These are phyloP conservation scores for Xylaria venustula DNA, from an alignment of 495 filamentous ascomycete genomes.

Conservation along the genomic window DNA sequence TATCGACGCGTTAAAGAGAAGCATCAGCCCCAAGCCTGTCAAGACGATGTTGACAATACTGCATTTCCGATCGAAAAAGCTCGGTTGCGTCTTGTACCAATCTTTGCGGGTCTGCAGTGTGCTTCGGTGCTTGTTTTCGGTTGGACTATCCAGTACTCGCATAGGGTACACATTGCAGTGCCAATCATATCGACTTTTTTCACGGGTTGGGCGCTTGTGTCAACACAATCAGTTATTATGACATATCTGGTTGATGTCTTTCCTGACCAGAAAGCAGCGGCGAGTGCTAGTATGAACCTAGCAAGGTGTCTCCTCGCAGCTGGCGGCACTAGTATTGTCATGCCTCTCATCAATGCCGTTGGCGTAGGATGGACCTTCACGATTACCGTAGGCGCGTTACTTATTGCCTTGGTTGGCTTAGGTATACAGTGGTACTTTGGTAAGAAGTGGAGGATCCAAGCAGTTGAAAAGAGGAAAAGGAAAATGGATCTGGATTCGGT, in stretches of 20 bases:
- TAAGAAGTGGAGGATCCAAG: constrained; percentile 32
- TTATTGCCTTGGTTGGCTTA: constrained; percentile 33
- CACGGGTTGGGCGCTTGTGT: constrained; percentile 38
- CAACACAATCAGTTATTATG: constrained; percentile 34
- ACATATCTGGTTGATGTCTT: constrained; percentile 45
- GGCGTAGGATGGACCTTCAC: constrained; percentile 39
- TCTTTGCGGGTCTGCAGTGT: constrained; percentile 30
- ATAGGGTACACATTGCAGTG: constrained; percentile 26
- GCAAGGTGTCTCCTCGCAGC: constrained; percentile 39
- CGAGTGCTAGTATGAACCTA: constrained; percentile 39
- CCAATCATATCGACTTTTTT: constrained; percentile 38
- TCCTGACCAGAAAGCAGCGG: constrained; percentile 31
- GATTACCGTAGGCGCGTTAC: constrained; percentile 38
- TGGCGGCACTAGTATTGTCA: constrained; percentile 34
- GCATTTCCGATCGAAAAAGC: constrained; percentile 39
- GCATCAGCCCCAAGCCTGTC: constrained; percentile 15
- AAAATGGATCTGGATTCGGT: too few species aligned
- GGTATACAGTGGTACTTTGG: constrained; percentile 42
- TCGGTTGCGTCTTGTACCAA: constrained; percentile 32
- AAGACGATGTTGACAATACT: neutral
- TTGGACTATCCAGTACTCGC: constrained; percentile 25
- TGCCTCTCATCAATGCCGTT: constrained; percentile 33
- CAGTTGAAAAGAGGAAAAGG: constrained; percentile 12
- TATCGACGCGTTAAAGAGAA: constrained; percentile 38
- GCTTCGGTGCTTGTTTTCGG: constrained; percentile 37